Conservation (phyloP, 345 rosid genomes). For the Syzygium oleosum region DNA sequence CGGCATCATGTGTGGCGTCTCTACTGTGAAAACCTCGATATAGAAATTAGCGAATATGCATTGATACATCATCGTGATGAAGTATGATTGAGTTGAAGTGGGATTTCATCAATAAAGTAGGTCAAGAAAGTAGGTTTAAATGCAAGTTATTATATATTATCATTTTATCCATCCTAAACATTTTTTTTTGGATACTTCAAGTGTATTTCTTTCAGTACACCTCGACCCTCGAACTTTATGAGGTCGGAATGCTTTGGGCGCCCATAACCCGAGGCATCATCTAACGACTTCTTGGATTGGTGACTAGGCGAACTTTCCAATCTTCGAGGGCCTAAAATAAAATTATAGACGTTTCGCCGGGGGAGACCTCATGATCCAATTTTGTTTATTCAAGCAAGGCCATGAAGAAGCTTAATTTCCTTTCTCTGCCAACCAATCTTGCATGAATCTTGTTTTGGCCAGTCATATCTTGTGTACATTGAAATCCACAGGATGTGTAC, state of each 20-base stretch:
- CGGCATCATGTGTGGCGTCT: background rate
- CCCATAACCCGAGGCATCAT: background rate
- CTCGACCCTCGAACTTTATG: background rate
- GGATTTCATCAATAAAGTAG: background rate
- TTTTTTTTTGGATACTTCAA: background rate
- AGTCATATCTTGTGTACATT: background rate
- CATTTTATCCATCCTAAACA: background rate
- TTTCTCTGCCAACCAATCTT: background rate
- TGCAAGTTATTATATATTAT: background rate
- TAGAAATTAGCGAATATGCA: background rate
- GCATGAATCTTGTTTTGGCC: background rate
- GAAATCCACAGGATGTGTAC: background rate
- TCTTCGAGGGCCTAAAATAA: background rate
- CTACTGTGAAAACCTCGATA: background rate
- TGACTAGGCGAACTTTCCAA: background rate
- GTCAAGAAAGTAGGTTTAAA: background rate
- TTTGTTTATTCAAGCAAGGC: background rate
- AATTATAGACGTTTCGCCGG: background rate
- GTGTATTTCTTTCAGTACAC: background rate
- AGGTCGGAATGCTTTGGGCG: background rate
- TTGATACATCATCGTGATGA: background rate
- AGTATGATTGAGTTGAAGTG: background rate
- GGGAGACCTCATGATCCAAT: background rate
- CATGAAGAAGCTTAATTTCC: background rate
- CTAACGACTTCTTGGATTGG: background rate